Conservation (phyloP, 2,329 filamentous ascomycete genomes). For the Neoascochyta sp. region DNA sequence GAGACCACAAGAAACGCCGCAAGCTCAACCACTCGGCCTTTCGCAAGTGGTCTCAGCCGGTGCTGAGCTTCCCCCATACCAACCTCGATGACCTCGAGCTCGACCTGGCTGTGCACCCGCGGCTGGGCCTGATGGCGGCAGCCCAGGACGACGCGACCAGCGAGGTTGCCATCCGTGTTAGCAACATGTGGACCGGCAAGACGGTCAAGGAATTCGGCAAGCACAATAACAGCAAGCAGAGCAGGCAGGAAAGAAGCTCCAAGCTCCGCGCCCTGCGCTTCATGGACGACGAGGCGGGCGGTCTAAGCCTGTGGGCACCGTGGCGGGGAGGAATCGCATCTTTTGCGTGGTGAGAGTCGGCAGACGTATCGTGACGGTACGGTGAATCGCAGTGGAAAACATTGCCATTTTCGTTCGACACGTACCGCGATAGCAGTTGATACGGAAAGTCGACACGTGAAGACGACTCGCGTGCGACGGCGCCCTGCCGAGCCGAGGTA, state of each 20-base stretch:
- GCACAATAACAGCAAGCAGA: not conserved
- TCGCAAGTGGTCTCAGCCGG: conserved; percentile 21
- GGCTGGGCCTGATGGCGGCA: conserved; percentile 34
- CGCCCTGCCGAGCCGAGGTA: conserved; percentile 3
- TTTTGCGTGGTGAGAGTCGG: conserved; percentile 13
- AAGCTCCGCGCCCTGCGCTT: conserved; percentile 28
- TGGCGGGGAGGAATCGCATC: conserved; percentile 17
- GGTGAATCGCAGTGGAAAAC: not conserved
- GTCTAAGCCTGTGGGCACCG: conserved; percentile 22
- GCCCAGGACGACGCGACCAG: conserved; percentile 19
- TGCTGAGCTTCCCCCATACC: conserved; percentile 25
- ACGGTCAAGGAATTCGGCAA: conserved; percentile 20
- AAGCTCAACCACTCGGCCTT: conserved; percentile 8
- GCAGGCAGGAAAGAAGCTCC: not conserved
- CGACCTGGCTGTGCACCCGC: conserved; percentile 27
- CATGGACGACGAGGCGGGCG: conserved; percentile 19
- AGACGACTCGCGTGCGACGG: conserved; percentile 1
- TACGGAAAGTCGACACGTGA: conserved; percentile 2
- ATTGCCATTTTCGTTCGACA: conserved; percentile 1
- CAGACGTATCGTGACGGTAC: not conserved
- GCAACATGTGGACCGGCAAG: conserved; percentile 33
- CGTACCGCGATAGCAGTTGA: not conserved
- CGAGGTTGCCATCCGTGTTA: conserved; percentile 19
- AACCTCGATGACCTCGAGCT: conserved; percentile 25
- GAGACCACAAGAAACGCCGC: conserved; percentile 11